Base-by-base conservation (phyloP, 2,329 filamentous ascomycete genomes). In the Fusarium heterosporum region DNA sequence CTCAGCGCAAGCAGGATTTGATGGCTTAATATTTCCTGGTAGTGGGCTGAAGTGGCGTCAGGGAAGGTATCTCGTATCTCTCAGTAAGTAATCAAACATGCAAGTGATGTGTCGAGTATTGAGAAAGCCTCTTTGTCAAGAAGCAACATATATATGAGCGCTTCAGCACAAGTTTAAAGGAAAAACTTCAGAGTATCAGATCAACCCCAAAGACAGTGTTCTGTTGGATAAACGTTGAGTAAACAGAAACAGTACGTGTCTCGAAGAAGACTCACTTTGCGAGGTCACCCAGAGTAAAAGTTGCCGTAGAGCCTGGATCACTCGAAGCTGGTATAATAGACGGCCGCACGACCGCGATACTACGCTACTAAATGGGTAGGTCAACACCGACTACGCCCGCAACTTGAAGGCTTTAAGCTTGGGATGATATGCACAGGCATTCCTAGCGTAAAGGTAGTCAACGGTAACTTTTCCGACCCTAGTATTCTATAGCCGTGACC, bases 331-430 rank as follows among this genome's bases (percentile, higher is more conserved):
- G 49, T 56, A 29, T 58, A 32, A 34, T n/a, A 25, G 38, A 66
- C 28, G 58, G 42, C 53, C 43, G 45, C 53, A 63, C 34, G 48
- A 26, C 36, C 45, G 54, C 43, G 63, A 45, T 50, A 29, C 43
- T 40, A 64, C 29, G 26, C 36, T 54, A 36, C 34, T 28, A 40
- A 68, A 50, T 67, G n/a, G 59, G 43, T 29, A 36, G 28, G 22
- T 17, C 43, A 38, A 13, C 22, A 50, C 38, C 38, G 52, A 42
- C 45, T 59, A 68, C 65, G 65, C 66, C 66, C 66, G 66, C 65
- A 68, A 19, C 43, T 42, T 47, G 42, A 32, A 48, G 40, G 42
- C 28, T 52, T 54, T 38, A 45, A 45, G 50, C 46, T 55, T 46
- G 47, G 48, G 34, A 55, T 66, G 47, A 61, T 66, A 46, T 57